Base-by-base conservation (phyloP, 176 grass and related monocot species). In the Phragmites australis region DNA sequence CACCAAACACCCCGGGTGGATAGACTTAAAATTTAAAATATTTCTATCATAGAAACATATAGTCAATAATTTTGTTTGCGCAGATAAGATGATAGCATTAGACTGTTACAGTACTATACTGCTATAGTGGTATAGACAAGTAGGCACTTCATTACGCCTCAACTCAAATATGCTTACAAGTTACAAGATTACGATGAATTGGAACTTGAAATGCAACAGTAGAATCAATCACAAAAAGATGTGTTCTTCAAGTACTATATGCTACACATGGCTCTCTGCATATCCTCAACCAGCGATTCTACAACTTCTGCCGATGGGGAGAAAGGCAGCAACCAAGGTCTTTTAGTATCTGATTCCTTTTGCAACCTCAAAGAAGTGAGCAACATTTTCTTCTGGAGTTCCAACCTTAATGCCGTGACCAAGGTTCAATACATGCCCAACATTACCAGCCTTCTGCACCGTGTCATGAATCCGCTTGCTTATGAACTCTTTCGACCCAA, bases 361-460 rank as follows among this genome's bases (percentile, higher is more conserved):
- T 57, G 92, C 96, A 49, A 98, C 90, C 88, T 98, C 86, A 58
- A 98, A 98, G 76, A 98, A 98, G 85, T 98, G 92, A 26, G 92
- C 96, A 72, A 98, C 96, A 80, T 94, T 98, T 85, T 98, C 96
- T 69, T 98, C 96, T 2, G 92, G 96, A 45, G 96, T 98, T 56
- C 96, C 96, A 23, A 98, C 96, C 52, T 87, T 85, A 81, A 98
- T 98, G 47, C 96, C 96, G 88, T 98, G 96, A 15, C 95, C 95
- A 79, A 98, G 93, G 84, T 98, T 98, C 81, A 98, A 62, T 51
- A 98, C 88, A 80, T 98, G 95, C 46, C 86, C 89, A 70, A 67
- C 23, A 72, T 62, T 93, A 62, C 95, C 95, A 69, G 95, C 95
- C 82, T 94, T 98, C 65, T 89, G 87, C 59, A 98, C 95, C 9